These are phyloP conservation scores for Cryptococcus amylolentus DNA, from an alignment of 1,284 basidiomycete genomes.

Conservation along the genomic window DNA sequence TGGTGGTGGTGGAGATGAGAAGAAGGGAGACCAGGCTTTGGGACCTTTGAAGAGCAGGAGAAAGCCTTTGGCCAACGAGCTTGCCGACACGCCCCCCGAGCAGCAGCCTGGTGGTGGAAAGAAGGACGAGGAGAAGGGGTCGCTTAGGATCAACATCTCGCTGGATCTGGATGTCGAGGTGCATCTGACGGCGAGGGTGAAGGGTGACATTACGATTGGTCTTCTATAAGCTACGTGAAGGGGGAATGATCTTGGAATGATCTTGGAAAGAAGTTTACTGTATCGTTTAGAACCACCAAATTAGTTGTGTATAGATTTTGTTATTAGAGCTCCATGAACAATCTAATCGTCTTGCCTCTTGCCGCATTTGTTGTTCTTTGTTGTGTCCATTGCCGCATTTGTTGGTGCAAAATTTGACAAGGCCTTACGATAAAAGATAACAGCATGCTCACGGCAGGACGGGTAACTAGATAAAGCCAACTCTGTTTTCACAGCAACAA, in stretches of 20 bases:
- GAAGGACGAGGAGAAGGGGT: conserved; percentile 13
- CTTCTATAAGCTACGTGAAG: conserved; percentile 10
- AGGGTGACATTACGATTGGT: conserved; percentile 23
- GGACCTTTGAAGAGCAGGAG: neutral
- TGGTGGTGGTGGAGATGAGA: neutral
- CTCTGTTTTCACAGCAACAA: too few relatives aligned
- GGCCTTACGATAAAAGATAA: too few relatives aligned
- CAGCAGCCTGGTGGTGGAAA: conserved; percentile 9
- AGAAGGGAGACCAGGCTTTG: conserved; percentile 1
- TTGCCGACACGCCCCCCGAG: conserved; percentile 1
- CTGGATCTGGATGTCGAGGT: conserved; percentile 23
- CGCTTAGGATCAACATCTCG: conserved; percentile 17
- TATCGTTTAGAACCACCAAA: neutral
- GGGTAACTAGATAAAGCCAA: too few relatives aligned
- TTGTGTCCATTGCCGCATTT: neutral
- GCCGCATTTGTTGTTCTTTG: neutral
- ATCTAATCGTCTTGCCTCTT: neutral
- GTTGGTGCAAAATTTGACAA: neutral
- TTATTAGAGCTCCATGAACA: neutral
- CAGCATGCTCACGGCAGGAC: too few relatives aligned
- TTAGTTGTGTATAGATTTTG: neutral
- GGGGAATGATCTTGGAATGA: neutral
- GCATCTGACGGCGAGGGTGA: conserved; percentile 18
- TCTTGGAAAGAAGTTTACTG: neutral
- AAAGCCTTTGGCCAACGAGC: conserved; percentile 5